Evolutionary conservation across 495 filamentous ascomycete species (phyloP), one percentile per base, ranked within the genome.

Genomic region (Daldinia decipiens): DNA sequence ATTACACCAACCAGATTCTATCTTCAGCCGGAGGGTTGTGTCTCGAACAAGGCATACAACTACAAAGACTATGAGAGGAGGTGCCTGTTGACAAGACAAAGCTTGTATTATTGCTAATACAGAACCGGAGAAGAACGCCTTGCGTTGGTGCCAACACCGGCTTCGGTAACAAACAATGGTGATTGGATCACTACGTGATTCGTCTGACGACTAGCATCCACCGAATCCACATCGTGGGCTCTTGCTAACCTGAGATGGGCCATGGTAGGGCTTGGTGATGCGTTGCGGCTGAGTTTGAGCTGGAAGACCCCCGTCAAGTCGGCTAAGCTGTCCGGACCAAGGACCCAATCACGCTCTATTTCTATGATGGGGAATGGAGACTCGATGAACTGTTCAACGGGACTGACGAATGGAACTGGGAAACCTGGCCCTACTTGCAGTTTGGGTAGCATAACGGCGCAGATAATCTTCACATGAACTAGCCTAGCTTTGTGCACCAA

Each of bases 211-310:
- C 70, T 62, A 57, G 31, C 70, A 65, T 40, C 70, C 70, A 68
- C 55, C 32, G 19, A 64, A 47, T 53, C 65, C 65, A 64, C 70
- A 65, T 64, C 34, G 70, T 59, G 69, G 59, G 68, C 52, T 31
- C 55, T 65, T 39, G 24, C 70, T 68, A 72, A 29, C 45, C 70
- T 32, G 7, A 38, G 17, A 43, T 27, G 60, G 50, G 55, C 5
- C 45, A 65, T 43, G 58, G 57, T 72, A 72, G 64, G 65, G 70
- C 65, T 65, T 58, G 40, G 34, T 54, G 29, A 54, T 54, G 61
- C 45, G 59, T 67, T 72, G 70, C 70, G 70, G 70, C 70, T 72
- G 70, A 72, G 60, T 64, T 26, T 54, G 54, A 38, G 38, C 55
- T 52, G 58, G 21, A 55, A 13, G 45, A 62, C 43, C 63, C 59